A percentile compares a stretch with the other conserved stretches of the same genome.
phyloP scores from a whole-genome alignment of 106 monocot species.

The Vanilla planifolia region DNA sequence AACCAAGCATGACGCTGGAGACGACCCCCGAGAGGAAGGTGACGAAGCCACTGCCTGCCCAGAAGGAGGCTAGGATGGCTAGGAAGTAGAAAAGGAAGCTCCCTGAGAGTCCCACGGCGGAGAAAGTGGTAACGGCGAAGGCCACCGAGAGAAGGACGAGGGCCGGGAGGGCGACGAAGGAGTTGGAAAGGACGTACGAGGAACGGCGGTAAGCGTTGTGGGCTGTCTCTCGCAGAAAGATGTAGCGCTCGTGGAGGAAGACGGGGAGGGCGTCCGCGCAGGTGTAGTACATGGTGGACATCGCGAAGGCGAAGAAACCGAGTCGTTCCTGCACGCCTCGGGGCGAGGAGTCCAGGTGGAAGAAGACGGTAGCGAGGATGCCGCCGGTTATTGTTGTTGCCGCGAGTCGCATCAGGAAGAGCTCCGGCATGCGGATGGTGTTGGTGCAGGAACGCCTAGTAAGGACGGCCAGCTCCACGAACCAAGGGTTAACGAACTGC shows the following conservation, averaged over 20 bases:
- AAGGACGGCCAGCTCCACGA: constrained; percentile 41
- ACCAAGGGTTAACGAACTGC: constrained; percentile 57
- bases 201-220: constrained; percentile 79
- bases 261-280: constrained; percentile 79
- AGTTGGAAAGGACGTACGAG: constrained; percentile 67
- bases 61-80: constrained; percentile 59
- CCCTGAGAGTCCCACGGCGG: constrained; percentile 41
- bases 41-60: constrained; percentile 72
- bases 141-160: constrained; percentile 42
- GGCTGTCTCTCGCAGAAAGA: constrained; percentile 74
- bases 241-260: constrained; percentile 76
- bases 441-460: constrained; percentile 38
- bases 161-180: constrained; percentile 48
- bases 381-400: constrained; percentile 48
- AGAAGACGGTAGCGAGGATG: constrained; percentile 76
- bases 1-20: constrained; percentile 48
- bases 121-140: constrained; percentile 59
- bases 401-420: constrained; percentile 27
- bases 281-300: constrained; percentile 73
- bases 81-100: constrained; percentile 53
- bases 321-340: constrained; percentile 59
- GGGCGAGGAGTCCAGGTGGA: constrained; percentile 63
- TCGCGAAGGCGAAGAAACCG: constrained; percentile 78
- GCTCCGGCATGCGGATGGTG: constrained; percentile 44
- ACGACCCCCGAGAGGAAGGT: constrained; percentile 72